Conservation (phyloP, 768 basidiomycete genomes). For the Ramaria rubella region DNA sequence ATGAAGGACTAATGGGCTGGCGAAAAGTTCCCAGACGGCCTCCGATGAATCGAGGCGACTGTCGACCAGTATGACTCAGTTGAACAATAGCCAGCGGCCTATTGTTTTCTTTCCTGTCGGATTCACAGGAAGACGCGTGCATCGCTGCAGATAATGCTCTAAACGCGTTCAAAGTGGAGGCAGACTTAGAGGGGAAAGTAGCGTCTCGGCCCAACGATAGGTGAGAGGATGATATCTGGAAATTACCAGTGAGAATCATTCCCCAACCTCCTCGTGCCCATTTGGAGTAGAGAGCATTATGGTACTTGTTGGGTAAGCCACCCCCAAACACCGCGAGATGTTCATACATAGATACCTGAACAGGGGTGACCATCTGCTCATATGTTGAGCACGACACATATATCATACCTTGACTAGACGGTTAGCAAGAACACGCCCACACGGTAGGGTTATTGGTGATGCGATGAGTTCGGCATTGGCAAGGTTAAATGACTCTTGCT, state of each 20-base stretch:
- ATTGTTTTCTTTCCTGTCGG: neutral
- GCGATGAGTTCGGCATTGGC: constrained; percentile 8
- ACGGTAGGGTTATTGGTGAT: constrained; percentile 26
- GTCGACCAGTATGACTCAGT: constrained; percentile 75
- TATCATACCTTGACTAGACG: constrained; percentile 40
- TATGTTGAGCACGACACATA: neutral
- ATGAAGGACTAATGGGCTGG: constrained; percentile 66
- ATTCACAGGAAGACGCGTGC: constrained; percentile 24
- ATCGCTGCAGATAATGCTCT: constrained; percentile 43
- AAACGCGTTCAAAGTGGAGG: constrained; percentile 39
- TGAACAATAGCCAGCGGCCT: constrained; percentile 66
- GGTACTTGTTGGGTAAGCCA: constrained; percentile 63
- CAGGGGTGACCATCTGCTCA: neutral
- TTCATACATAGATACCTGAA: constrained; percentile 87
- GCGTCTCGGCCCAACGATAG: constrained; percentile 69
- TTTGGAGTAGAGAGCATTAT: constrained; percentile 57
- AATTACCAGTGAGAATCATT: constrained; percentile 83
- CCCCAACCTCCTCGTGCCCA: constrained; percentile 83
- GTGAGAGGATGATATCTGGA: constrained; percentile 59
- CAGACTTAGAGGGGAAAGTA: constrained; percentile 43
- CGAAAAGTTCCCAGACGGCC: constrained; percentile 51
- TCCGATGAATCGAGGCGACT: constrained; percentile 67
- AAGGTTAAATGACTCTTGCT: too few species aligned
- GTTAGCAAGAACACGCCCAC: constrained; percentile 32
- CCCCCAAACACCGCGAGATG: constrained; percentile 60